Base-by-base conservation (phyloP, 2,329 filamentous ascomycete species). In the Pestalotiopsis sp. region DNA sequence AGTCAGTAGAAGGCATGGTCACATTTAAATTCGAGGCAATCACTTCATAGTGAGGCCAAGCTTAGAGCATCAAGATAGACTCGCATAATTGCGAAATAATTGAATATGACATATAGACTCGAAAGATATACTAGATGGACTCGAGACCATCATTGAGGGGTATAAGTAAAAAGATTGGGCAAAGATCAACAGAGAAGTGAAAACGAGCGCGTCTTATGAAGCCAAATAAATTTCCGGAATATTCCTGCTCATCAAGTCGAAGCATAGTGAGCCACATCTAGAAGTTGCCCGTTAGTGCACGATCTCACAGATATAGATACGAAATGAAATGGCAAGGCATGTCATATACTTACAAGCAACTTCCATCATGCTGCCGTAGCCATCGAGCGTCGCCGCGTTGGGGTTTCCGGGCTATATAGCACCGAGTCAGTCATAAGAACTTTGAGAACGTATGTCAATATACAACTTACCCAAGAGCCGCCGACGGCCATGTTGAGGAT, bases 281-380 rank as follows among this genome's bases (percentile, higher is more conserved):
- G 25, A 27, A 4, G 25, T 11, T 0, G 25, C 27, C 2, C 7
- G 31, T 17, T 17, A 52, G 13, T 5, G 45, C n/a, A 17, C 2
- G 45, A 13, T 4, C 7, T 20, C 12, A 52, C 45, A 52, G 0
- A 0, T 1, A 52, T n/a, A 5, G 12, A 17, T 12, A 27, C 14
- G 31, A 23, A n/a, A 14, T 45, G 0, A 17, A 45, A 13, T 45
- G 40, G 1, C 7, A 31, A 25, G n/a, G 9, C 20, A 25, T 58
- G 2, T 25, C 25, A 2, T 27, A 36, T n/a, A 61, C 59, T 62
- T 41, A 62, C 59, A 62, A 38, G 27, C 81, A 27, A 86, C 80
- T 74, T 88, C 86, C 82, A 88, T 83, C 77, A 84, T 83, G 73
- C 79, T 83, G 45, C 81, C 84, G 13, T 74, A 82, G n/a, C 85